Evolutionary conservation across 2,329 filamentous ascomycete genomes (phyloP).

Genomic region (Apiospora sp.): DNA sequence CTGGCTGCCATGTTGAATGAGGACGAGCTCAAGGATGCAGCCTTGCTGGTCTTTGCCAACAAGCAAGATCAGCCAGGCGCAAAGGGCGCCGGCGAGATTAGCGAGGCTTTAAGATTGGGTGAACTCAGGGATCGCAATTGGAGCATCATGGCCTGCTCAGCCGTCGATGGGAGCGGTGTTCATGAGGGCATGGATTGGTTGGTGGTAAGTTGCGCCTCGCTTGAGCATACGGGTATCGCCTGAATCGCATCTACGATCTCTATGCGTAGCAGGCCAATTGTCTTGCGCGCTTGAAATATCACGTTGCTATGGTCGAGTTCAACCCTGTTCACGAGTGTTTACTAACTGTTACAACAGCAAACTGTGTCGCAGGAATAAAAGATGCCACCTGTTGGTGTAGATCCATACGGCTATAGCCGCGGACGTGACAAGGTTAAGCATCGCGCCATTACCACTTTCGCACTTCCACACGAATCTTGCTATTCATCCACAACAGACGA

Average conservation of each 20-base stretch:
- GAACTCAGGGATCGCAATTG: conserved; percentile 96
- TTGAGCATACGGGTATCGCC: not conserved
- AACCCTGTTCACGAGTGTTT: not conserved
- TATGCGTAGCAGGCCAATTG: too few relatives aligned
- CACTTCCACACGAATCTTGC: not conserved
- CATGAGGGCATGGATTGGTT: conserved; percentile 99
- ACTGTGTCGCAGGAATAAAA: conserved; percentile 22
- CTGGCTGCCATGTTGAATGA: conserved; percentile 95
- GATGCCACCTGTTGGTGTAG: not conserved
- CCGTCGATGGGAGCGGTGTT: conserved; percentile 93
- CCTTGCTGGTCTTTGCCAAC: conserved; percentile 97
- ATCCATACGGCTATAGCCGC: not conserved
- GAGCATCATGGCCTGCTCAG: conserved; percentile 98
- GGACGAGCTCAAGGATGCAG: conserved; percentile 96
- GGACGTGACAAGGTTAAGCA: not conserved
- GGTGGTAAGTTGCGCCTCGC: conserved; percentile 66
- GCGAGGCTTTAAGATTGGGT: conserved; percentile 87
- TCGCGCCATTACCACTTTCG: not conserved
- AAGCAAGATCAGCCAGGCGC: conserved; percentile 98
- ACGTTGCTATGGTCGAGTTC: too few relatives aligned
- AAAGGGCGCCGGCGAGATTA: conserved; percentile 96
- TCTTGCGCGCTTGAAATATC: not conserved
- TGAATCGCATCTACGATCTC: not conserved
- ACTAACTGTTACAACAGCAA: conserved; percentile 20
- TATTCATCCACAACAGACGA: conserved; percentile 9